A percentile compares a stretch with the other conserved stretches of the same genome.
phyloP scores from a whole-genome alignment of 148 eudicot species.

The Silene latifolia region DNA sequence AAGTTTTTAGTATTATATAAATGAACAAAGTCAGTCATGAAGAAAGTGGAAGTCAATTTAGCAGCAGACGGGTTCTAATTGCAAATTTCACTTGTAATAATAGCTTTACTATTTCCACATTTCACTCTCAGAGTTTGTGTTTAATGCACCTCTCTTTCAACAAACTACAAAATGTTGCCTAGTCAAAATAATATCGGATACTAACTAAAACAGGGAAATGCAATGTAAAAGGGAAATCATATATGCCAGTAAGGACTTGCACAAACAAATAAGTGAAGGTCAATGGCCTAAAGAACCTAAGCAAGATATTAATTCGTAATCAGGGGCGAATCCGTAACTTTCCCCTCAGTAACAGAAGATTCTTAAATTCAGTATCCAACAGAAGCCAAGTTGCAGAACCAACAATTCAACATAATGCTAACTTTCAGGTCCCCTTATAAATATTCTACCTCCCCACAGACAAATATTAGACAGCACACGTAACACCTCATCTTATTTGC shows the following conservation, averaged over 20 bases:
- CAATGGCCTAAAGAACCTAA: slow-evolving; percentile 13
- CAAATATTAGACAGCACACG: slow-evolving; percentile 11
- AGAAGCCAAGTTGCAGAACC: slow-evolving; percentile 25
- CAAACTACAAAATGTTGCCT: neutral
- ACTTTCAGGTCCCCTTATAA: slow-evolving; percentile 17
- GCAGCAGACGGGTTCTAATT: neutral
- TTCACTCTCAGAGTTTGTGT: neutral
- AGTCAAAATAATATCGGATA: neutral
- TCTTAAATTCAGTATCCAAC: slow-evolving; percentile 21
- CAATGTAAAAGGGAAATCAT: slow-evolving; percentile 21
- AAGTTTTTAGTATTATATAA: no score
- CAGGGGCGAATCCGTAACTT: slow-evolving; percentile 26
- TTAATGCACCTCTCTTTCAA: neutral
- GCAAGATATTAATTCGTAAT: slow-evolving; percentile 9
- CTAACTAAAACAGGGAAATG: neutral
- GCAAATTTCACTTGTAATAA: neutral
- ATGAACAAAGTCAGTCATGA: no score
- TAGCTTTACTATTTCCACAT: neutral
- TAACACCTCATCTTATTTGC: neutral
- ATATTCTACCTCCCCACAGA: neutral
- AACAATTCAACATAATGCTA: slow-evolving; percentile 16
- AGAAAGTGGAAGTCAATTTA: neutral
- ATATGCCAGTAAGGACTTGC: slow-evolving; percentile 22
- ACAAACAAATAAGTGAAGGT: slow-evolving; percentile 19
- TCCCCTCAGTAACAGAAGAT: slow-evolving; percentile 1